Evolutionary conservation across 2,329 filamentous ascomycete species (phyloP), one percentile per base, ranked within the genome.

Genomic region (Setomelanomma holmii): DNA sequence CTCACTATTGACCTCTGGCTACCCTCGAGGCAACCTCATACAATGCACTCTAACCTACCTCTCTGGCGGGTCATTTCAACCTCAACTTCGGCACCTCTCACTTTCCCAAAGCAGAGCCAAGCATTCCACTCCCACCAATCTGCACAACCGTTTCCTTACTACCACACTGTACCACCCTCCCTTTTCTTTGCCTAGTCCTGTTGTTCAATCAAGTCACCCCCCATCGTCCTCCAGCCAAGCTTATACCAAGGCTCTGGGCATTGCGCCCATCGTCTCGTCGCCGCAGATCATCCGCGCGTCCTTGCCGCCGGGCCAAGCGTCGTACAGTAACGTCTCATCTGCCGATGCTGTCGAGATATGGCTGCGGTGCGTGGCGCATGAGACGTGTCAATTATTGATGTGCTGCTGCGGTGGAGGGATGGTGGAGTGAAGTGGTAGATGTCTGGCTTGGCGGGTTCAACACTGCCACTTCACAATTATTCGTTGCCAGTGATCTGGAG

Each of bases 41-140:
- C 27, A 30, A 2, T 30, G 27, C 27, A 30, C 27, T 30, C 27
- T 10, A 30, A 30, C 27, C 27, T 30, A 30, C 27, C 27, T 30
- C 27, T 30, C 27, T 14, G 27, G 10, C 27, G 27, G 27, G 10
- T 14, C 27, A 14, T 30, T 14, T 30, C n/a, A 33, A 42, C 22
- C n/a, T 30, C 33, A 20, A 17, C 40, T 39, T 14, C 12, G 27
- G 27, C 7, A 33, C 27, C 27, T 33, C 14, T 38, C 19, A 40
- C 5, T 40, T 14, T 22, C 38, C n/a, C 19, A 23, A 21, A 40
- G 14, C 51, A 49, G 41, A 52, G 55, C 51, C 55, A 52, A 55
- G 51, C 55, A 55, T 58, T 58, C 49, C 51, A 33, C 27, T 34
- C 40, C 5, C 44, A 21, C 14, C 47, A 30, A 34, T 40, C 47